phyloP scores from a whole-genome alignment of 2,329 filamentous ascomycete genomes.

The Phyllachora maydis region DNA sequence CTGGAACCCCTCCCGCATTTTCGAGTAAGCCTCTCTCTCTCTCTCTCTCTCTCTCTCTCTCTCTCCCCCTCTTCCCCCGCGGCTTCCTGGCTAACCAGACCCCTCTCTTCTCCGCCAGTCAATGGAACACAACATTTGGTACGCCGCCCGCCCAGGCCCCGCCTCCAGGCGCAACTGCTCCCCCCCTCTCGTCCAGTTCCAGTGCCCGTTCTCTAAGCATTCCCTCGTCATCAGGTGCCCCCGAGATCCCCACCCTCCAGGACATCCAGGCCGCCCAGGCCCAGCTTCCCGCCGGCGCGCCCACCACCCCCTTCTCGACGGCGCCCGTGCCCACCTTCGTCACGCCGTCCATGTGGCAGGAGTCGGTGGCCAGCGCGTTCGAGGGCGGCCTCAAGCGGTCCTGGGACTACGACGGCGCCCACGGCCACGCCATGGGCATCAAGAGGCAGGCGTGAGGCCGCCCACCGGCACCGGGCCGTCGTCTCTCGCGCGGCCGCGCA shows the following conservation, averaged over 20 bases:
- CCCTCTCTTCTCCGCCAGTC: slow-evolving; percentile 29
- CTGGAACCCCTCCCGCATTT: slow-evolving; percentile 78
- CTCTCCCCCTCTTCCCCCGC: background rate
- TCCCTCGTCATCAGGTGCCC: slow-evolving; percentile 25
- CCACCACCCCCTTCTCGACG: slow-evolving; percentile 17
- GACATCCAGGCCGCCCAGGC: slow-evolving; percentile 26
- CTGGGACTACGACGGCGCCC: slow-evolving; percentile 40
- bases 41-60: slow-evolving; percentile 2
- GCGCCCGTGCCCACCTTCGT: slow-evolving; percentile 37
- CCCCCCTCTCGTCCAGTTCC: slow-evolving; percentile 20
- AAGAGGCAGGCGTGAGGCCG: slow-evolving; percentile 20
- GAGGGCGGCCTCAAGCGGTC: slow-evolving; percentile 40
- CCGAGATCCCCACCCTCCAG: slow-evolving; percentile 31
- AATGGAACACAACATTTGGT: slow-evolving; percentile 92
- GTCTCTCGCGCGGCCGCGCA: too few relatives aligned
- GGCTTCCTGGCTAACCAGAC: too few relatives aligned
- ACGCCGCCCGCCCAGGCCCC: slow-evolving; percentile 33
- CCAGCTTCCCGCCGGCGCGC: slow-evolving; percentile 15
- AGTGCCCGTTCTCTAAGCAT: slow-evolving; percentile 26
- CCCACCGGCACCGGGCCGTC: too few relatives aligned
- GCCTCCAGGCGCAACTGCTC: slow-evolving; percentile 9
- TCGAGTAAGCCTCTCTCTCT: slow-evolving; percentile 47
- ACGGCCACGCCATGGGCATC: slow-evolving; percentile 18
- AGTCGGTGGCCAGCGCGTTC: slow-evolving; percentile 49
- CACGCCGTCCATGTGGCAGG: slow-evolving; percentile 54